Base-by-base conservation (phyloP, 1,284 basidiomycete species). In the Boletellus sp. region DNA sequence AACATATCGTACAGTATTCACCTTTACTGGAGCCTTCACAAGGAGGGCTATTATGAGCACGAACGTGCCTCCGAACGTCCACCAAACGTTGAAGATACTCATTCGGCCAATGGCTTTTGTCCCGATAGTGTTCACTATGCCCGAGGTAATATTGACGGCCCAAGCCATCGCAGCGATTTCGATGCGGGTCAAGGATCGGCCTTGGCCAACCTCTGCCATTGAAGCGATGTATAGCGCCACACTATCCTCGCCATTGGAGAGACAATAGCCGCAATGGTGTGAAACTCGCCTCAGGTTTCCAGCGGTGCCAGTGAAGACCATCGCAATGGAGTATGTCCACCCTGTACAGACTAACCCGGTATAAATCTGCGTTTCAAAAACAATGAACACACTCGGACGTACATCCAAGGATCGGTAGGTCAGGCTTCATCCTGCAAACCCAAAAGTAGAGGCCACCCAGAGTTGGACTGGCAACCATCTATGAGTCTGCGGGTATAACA, bases 401-500 rank as follows among this genome's bases (percentile, higher is more conserved):
- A 81, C 80, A 83, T 36, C 81, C 81, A 8, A 83, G 70, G 22
- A 81, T 65, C 3, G 81, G 80, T 10, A 68, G 57, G 39, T 81
- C 74, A 1, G 80, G 79, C 58, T 81, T 81, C 79, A 83, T 80
- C 60, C 76, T 79, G 68, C 78, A 81, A n/a, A 81, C 81, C 80
- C 80, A 82, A 59, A 82, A 82, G 62, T 82, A 83, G 36, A 82
- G 63, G 4, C 80, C 80, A 18, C 80, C 81, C 72, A 81, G 76
- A 2, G 80, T 80, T 1, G 79, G 78, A 54, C 77, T 80, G 37
- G 33, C 8, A 4, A 47, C 42, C 42, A 30, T 26, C 16, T 13
- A 41, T 47, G 47, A 59, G 42, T 49, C 41, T 39, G 35, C 16
- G 24, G 18, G 24, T 18, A 32, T 3, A 12, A 26, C 22, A n/a